These are phyloP conservation scores for Pseudisothecium myosuroides DNA, from an alignment of 225 moss, liverwort and hornwort species.

Conservation along the genomic window DNA sequence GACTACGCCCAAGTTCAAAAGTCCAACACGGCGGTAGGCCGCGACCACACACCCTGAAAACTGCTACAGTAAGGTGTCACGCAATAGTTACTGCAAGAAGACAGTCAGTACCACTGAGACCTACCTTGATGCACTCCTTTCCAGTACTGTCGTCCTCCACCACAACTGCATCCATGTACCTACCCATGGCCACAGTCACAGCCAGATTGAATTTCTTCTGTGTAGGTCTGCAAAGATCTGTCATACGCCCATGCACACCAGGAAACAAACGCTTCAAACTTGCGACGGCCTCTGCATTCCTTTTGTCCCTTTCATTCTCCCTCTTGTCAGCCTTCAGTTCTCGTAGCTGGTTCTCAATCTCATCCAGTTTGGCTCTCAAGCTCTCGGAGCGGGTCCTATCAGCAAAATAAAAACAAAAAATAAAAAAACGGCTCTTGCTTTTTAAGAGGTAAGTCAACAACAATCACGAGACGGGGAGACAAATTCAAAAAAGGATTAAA, in stretches of 20 bases:
- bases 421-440: not conserved
- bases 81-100: not conserved
- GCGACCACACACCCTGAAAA: not conserved
- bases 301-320: conserved; percentile 93
- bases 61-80: not conserved
- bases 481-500: not conserved
- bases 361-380: conserved; percentile 83
- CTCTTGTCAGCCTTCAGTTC: conserved; percentile 95
- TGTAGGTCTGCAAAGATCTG: conserved; percentile 97
- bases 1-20: not conserved
- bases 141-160: conserved; percentile 96
- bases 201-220: conserved; percentile 98
- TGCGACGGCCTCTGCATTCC: conserved; percentile 84
- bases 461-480: not conserved
- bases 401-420: not conserved
- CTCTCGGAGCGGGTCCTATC: conserved; percentile 78
- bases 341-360: conserved; percentile 81
- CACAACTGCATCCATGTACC: conserved; percentile 95
- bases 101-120: not conserved
- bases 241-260: conserved; percentile 98
- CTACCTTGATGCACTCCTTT: conserved; percentile 97
- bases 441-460: not conserved
- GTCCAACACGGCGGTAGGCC: not conserved
- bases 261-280: conserved; percentile 95
- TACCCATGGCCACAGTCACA: conserved; percentile 97